A percentile compares a stretch with the other conserved stretches of the same genome.
phyloP scores from a whole-genome alignment of 108 stramenopile species.

The Cyclotella atomus region DNA sequence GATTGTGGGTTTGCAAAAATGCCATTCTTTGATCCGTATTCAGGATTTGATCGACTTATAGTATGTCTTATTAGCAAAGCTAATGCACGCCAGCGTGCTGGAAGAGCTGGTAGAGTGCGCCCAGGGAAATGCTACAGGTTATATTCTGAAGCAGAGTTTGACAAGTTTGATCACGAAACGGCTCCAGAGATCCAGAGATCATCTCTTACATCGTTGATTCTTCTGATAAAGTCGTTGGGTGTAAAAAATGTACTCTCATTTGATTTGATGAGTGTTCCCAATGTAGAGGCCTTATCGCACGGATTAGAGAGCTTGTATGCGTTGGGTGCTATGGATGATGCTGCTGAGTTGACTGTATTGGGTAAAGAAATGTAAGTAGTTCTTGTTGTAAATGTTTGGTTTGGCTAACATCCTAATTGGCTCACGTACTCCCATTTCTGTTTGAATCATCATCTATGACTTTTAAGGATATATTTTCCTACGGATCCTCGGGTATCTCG shows the following conservation, averaged over 20 bases:
- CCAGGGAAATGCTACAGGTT: constrained; percentile 95
- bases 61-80: constrained; percentile 85
- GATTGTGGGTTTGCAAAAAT: constrained; percentile 97
- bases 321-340: constrained; percentile 82
- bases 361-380: constrained; percentile 66
- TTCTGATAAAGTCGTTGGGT: constrained; percentile 96
- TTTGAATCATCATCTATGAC: too few species aligned
- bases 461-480: constrained; percentile 72
- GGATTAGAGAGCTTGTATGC: constrained; percentile 86
- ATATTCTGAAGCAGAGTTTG: constrained; percentile 82
- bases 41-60: constrained; percentile 80
- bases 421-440: not conserved
- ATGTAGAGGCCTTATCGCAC: constrained; percentile 74
- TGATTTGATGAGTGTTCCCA: constrained; percentile 91
- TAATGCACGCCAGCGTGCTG: constrained; percentile 91
- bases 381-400: too few species aligned
- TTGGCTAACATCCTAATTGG: too few species aligned
- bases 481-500: constrained; percentile 80
- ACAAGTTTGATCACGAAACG: constrained; percentile 64
- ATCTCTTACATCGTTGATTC: constrained; percentile 82
- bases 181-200: constrained; percentile 84
- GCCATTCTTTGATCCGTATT: constrained; percentile 87
- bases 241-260: constrained; percentile 94
- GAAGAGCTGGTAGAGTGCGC: constrained; percentile 89
- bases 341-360: constrained; percentile 64